These are phyloP conservation scores for Quercus gilva DNA, from an alignment of 306 rosid genomes.

Conservation along the genomic window DNA sequence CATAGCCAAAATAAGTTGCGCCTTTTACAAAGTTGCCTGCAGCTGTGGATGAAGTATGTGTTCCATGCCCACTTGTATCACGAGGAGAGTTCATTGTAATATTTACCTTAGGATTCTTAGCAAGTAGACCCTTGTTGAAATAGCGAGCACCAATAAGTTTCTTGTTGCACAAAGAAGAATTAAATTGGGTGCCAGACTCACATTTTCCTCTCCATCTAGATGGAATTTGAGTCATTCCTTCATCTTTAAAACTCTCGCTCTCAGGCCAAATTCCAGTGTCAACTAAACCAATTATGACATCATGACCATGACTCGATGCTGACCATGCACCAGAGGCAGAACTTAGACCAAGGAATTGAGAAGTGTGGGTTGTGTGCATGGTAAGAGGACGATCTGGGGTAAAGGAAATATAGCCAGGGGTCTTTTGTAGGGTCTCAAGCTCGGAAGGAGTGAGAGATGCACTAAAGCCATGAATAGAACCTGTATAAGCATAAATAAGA, in stretches of 20 bases:
- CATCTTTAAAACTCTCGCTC: slow-evolving; percentile 57
- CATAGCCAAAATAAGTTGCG: slow-evolving; percentile 66
- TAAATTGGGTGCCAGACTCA: slow-evolving; percentile 47
- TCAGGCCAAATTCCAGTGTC: slow-evolving; percentile 86
- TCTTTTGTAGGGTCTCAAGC: slow-evolving; percentile 40
- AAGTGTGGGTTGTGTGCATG: slow-evolving; percentile 65
- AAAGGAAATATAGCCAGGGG: slow-evolving; percentile 52
- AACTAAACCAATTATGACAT: slow-evolving; percentile 61
- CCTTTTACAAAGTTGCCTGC: slow-evolving; percentile 46
- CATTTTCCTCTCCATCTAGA: slow-evolving; percentile 73
- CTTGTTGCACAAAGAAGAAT: slow-evolving; percentile 60
- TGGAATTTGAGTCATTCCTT: slow-evolving; percentile 49
- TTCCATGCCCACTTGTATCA: slow-evolving; percentile 74
- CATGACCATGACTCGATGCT: slow-evolving; percentile 42
- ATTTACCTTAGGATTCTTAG: slow-evolving; percentile 31
- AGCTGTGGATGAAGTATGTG: slow-evolving; percentile 72
- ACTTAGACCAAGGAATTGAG: slow-evolving; percentile 60
- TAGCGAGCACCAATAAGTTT: slow-evolving; percentile 75
- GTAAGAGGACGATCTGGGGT: slow-evolving; percentile 30
- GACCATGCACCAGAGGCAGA: slow-evolving; percentile 51
- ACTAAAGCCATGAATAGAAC: slow-evolving; percentile 67
- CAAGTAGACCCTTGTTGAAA: slow-evolving; percentile 59
- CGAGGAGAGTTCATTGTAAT: slow-evolving; percentile 49
- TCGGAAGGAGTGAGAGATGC: slow-evolving; percentile 55
- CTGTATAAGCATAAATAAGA: slow-evolving; percentile 51